Evolutionary conservation across 2,329 filamentous ascomycete genomes (phyloP).

Genomic region (Sporothrix humicola): DNA sequence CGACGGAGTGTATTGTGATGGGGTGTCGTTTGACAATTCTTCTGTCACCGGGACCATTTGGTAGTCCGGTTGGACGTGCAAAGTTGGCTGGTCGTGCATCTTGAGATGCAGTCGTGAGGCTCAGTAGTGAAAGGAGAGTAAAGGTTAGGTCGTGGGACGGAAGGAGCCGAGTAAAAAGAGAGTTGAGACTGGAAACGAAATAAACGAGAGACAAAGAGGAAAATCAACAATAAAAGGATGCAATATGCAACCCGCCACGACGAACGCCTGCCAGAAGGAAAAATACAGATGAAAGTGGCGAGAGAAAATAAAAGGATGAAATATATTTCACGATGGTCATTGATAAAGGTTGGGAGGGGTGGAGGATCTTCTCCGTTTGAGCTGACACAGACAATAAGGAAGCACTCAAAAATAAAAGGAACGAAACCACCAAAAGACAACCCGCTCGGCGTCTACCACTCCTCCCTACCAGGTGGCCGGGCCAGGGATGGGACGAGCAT

Average conservation of each 20-base stretch:
- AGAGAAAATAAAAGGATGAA: not conserved
- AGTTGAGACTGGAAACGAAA: not conserved
- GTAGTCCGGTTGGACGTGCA: constrained; percentile 17
- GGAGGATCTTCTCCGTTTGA: no score
- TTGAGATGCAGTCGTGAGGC: not conserved
- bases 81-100: not conserved
- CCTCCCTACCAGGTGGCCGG: not conserved
- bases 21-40: not conserved
- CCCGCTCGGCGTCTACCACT: not conserved
- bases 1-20: not conserved
- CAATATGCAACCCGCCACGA: not conserved
- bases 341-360: not conserved
- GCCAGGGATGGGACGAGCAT: not conserved
- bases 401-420: not conserved
- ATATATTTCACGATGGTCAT: not conserved
- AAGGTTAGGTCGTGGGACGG: no score
- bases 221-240: not conserved
- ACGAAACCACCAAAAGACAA: not conserved
- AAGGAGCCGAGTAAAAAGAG: not conserved
- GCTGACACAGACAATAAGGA: not conserved
- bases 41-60: constrained; percentile 5
- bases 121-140: not conserved
- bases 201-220: not conserved
- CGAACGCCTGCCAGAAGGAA: not conserved
- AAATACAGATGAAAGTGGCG: not conserved